Conservation (phyloP, 768 basidiomycete genomes). For the Termitomyces sp. region DNA sequence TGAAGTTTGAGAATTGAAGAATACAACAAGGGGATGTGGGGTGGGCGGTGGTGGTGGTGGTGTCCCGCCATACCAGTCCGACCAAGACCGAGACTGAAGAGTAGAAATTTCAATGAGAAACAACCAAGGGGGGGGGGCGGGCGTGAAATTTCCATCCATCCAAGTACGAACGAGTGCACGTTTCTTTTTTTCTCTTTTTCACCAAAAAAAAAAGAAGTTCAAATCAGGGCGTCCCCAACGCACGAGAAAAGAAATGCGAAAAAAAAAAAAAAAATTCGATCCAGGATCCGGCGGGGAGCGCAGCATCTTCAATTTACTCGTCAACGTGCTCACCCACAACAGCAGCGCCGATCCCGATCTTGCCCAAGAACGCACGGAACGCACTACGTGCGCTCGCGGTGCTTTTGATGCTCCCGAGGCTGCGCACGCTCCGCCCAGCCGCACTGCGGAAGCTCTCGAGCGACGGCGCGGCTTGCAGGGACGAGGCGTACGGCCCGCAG, state of each 20-base stretch:
- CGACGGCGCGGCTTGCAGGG: slow-evolving; percentile 35
- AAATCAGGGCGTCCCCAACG: too few relatives aligned
- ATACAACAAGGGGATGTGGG: background rate
- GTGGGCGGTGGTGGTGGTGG: background rate
- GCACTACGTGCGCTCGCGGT: slow-evolving; percentile 30
- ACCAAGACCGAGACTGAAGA: background rate
- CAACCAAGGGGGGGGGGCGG: background rate
- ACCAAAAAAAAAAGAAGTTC: background rate
- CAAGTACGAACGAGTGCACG: background rate
- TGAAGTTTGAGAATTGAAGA: background rate
- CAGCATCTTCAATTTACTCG: too few relatives aligned
- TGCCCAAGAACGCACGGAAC: slow-evolving; percentile 38
- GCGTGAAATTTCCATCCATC: slow-evolving; percentile 5
- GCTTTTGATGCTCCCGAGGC: slow-evolving; percentile 40
- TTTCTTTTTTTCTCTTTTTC: background rate
- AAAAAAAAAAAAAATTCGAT: background rate
- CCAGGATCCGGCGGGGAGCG: too few relatives aligned
- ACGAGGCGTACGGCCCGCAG: slow-evolving; percentile 3
- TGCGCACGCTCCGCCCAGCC: slow-evolving; percentile 39
- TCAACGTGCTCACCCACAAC: background rate
- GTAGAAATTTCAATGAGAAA: background rate
- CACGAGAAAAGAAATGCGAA: background rate
- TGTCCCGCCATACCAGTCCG: background rate
- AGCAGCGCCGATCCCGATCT: slow-evolving; percentile 20
- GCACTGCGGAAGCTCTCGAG: slow-evolving; percentile 45